Evolutionary conservation across 768 basidiomycete species (phyloP), one percentile per base, ranked within the genome.

Genomic region (Rhizopogon roseolus): DNA sequence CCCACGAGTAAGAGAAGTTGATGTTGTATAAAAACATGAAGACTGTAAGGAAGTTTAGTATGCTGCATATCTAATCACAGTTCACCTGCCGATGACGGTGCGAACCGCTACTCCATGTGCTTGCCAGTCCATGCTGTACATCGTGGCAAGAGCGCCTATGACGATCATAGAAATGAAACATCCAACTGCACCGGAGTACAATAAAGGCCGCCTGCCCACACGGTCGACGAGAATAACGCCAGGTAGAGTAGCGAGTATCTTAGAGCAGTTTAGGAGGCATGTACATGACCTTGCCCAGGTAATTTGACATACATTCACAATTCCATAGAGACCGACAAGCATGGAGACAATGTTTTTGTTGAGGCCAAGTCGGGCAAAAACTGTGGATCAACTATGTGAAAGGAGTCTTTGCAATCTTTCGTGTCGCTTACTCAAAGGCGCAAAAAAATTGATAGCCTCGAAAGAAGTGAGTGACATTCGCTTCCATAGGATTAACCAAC

Each of bases 271-370:
- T 16, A 36, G 5, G 19, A 22, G 9, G 11, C 32, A 9, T 16
- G 19, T 22, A 22, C 14, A 3, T 22, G 19, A 36, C 8, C 14
- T 16, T 48, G 3, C 22, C 32, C 10, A n/a, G 14, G 16, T 8
- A 17, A 4, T 22, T 14, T 2, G 22, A 56, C 61, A 36, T 43
- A 62, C 63, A 10, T 67, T 71, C 14, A 69, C 66, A 56, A 74
- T 61, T 6, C 74, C 75, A 22, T 66, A 73, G n/a, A 73, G 68
- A 11, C 74, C 74, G 16, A 74, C 74, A 7, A 76, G 57, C 6
- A 76, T 54, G 7, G 74, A 75, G 1, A 73, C 70, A 1, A 74
- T 75, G 39, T 67, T 71, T 0, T 66, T 67, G 17, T 69, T 63
- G 36, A 76, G 58, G 16, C 71, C 72, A 16, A 76, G 53, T 50